Evolutionary conservation across 2,329 filamentous ascomycete species (phyloP), one percentile per base, ranked within the genome.

Genomic region (Metarhizium sp.): DNA sequence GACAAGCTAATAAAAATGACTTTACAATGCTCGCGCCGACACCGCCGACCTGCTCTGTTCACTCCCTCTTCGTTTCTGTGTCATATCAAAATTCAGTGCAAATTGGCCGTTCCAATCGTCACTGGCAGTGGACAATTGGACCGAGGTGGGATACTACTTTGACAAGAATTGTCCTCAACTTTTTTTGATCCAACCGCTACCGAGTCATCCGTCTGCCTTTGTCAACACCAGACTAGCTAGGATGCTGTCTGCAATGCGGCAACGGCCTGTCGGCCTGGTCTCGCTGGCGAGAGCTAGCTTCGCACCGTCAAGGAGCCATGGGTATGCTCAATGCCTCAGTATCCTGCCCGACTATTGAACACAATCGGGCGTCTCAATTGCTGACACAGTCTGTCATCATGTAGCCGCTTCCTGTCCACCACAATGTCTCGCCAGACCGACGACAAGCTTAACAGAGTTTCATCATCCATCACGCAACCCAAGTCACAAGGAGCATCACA

Each of bases 401-500:
- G 13, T 46, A 81, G 78, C 56, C 79, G 80, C 54, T 68, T 75
- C 58, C 69, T 83, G 53, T 80, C 77, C 45, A 71, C 74, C 48
- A 80, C 81, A 18, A 64, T 77, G 34, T 67, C 76, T 62, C 72
- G 75, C 59, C 74, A 68, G 61, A 64, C 71, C 62, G 75, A 83
- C 57, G 74, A 79, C 48, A 72, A 78, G 64, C 82, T 96, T 71
- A 99, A 99, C 80, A 90, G 84, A 71, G 78, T 92, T 69, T 96
- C 92, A 58, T 77, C 84, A 59, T 72, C 78, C 69, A 92, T 99
- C 76, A 99, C 94, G 30, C 92, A 97, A 75, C 92, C 92, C 69
- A 97, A 96, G 77, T 94, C 92, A 38, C 94, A 99, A 77, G 94
- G 94, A 63, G 94, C 95, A 55, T 97, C 94, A 46, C 94, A 99